Evolutionary conservation across 352 stramenopile genomes (phyloP).

Genomic region (Pythium scleroteichum): DNA sequence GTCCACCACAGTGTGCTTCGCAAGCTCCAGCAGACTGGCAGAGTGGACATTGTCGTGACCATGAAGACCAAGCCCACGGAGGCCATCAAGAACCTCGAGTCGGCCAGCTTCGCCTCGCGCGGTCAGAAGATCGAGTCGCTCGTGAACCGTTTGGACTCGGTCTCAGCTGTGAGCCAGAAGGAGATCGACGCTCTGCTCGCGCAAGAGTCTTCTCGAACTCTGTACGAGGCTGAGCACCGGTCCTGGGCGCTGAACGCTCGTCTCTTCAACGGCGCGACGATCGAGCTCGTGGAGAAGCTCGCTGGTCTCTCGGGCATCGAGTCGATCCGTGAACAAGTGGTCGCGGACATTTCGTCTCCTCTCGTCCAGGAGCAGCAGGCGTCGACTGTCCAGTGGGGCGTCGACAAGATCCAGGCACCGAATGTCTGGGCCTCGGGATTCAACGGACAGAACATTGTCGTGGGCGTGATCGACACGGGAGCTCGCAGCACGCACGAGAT

Average conservation of each 20-base stretch:
- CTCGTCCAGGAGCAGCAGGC: neutral
- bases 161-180: constrained; percentile 1
- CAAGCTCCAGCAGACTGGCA: constrained; percentile 8
- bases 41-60: constrained; percentile 13
- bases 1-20: constrained; percentile 12
- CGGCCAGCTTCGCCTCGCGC: constrained; percentile 6
- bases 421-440: constrained; percentile 30
- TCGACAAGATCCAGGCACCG: constrained; percentile 16
- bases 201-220: neutral
- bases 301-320: constrained; percentile 13
- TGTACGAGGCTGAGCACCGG: constrained; percentile 9
- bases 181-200: constrained; percentile 5
- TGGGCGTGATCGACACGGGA: constrained; percentile 36
- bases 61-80: constrained; percentile 7
- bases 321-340: constrained; percentile 20
- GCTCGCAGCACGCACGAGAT: constrained; percentile 31
- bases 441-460: constrained; percentile 24
- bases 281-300: constrained; percentile 28
- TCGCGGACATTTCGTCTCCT: neutral
- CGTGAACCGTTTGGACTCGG: neutral
- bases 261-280: constrained; percentile 19
- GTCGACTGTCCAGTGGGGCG: constrained; percentile 29
- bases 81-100: constrained; percentile 2
- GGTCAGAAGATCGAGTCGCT: constrained; percentile 20
- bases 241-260: constrained; percentile 27